Evolutionary conservation across 345 rosid species (phyloP).

Genomic region (Ricinus communis): DNA sequence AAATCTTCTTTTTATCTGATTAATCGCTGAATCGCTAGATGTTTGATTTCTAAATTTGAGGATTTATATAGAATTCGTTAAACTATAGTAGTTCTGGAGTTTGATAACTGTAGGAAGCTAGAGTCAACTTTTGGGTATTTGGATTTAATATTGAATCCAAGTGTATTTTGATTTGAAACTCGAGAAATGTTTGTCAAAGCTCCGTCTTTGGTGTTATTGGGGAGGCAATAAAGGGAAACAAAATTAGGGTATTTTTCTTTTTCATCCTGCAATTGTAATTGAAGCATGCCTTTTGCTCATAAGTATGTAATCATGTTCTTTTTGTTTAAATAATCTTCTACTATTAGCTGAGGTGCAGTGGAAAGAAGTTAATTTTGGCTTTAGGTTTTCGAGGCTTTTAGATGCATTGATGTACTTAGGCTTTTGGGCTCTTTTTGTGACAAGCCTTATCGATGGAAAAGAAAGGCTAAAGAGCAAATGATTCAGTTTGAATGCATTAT

Average conservation of each 20-base stretch:
- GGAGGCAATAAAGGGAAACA: background rate
- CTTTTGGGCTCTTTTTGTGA: too few species aligned
- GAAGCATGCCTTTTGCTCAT: background rate
- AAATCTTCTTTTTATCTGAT: background rate
- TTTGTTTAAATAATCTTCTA: background rate
- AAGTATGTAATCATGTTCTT: background rate
- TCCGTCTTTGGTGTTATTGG: background rate
- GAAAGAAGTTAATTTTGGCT: background rate
- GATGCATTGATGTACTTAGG: background rate
- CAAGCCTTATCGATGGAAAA: background rate
- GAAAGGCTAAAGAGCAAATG: background rate
- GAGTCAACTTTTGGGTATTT: background rate
- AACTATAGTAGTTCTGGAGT: background rate
- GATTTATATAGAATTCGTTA: conserved; percentile 16
- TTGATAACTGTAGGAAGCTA: background rate
- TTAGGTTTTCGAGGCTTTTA: background rate
- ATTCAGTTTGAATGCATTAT: background rate
- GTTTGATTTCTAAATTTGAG: conserved; percentile 1
- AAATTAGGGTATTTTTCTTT: too few species aligned
- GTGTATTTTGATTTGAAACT: background rate
- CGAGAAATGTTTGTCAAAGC: too few species aligned
- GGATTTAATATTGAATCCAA: background rate
- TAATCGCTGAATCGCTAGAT: too few species aligned
- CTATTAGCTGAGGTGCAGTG: background rate
- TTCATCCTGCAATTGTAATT: too few species aligned